Conservation (phyloP, 495 filamentous ascomycete species). For the Neurospora hispaniola region DNA sequence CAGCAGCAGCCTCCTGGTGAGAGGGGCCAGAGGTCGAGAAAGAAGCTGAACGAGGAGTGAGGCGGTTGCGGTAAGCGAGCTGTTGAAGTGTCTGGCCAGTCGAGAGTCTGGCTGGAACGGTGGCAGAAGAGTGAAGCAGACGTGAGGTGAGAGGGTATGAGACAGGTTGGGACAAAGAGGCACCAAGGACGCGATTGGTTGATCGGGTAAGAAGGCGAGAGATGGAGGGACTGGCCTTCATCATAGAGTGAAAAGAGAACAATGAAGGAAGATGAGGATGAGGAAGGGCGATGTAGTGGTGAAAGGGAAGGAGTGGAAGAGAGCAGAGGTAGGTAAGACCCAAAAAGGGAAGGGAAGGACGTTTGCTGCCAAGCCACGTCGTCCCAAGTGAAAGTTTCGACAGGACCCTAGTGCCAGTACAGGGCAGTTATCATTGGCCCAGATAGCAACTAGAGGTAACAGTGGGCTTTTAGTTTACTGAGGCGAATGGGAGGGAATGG, state of each 20-base stretch:
- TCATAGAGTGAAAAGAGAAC: neutral
- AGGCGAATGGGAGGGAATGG: neutral
- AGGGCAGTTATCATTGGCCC: neutral
- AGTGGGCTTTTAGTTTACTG: neutral
- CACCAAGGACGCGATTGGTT: neutral
- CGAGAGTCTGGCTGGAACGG: neutral
- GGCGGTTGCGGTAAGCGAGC: constrained; percentile 4
- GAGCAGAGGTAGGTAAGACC: neutral
- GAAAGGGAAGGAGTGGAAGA: neutral
- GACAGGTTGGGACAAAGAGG: neutral
- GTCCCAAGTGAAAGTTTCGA: neutral
- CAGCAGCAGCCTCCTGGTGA: constrained; percentile 1
- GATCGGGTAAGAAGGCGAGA: neutral
- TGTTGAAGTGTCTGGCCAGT: neutral
- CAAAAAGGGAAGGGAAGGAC: neutral
- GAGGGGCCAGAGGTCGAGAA: neutral
- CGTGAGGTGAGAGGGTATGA: neutral
- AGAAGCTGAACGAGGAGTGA: constrained; percentile 2
- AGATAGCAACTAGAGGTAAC: neutral
- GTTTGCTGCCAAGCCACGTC: neutral
- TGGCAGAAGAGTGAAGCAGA: neutral
- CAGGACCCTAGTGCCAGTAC: neutral
- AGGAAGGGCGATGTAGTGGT: neutral
- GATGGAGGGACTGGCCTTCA: neutral
- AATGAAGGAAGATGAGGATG: neutral